Conservation (phyloP, 345 rosid species). For the Cardamine occulta region DNA sequence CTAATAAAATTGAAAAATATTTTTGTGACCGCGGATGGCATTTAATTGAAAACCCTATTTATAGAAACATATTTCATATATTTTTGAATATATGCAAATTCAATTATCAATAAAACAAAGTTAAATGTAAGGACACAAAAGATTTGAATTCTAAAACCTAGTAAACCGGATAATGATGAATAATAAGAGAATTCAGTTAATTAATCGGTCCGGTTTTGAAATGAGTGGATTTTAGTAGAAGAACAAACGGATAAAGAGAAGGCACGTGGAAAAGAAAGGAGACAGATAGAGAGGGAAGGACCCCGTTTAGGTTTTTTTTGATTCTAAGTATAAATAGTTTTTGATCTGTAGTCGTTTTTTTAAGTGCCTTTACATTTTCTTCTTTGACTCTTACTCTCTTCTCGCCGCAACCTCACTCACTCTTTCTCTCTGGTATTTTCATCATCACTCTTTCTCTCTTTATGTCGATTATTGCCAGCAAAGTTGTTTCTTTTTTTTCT, state of each 20-base stretch:
- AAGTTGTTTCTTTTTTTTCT: no score
- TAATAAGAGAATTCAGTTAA: not conserved
- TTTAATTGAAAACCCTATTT: no score
- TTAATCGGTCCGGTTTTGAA: not conserved
- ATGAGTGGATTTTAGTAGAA: constrained; percentile 5
- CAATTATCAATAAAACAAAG: not conserved
- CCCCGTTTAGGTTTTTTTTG: constrained; percentile 44
- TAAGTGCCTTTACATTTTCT: constrained; percentile 49
- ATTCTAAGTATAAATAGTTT: constrained; percentile 28
- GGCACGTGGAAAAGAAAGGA: constrained; percentile 33
- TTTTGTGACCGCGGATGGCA: no score
- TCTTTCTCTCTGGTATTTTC: constrained; percentile 32
- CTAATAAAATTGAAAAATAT: no score
- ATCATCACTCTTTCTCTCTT: constrained; percentile 26
- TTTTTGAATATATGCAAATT: not conserved
- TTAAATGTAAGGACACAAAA: not conserved
- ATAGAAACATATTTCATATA: not conserved
- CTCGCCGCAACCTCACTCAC: constrained; percentile 32
- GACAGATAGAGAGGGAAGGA: constrained; percentile 47
- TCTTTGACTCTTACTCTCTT: constrained; percentile 28
- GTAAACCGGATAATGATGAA: constrained; percentile 31
- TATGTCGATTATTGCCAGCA: no score
- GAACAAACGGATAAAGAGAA: not conserved
- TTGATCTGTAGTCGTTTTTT: constrained; percentile 38
- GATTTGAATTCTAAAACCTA: constrained; percentile 22